A percentile compares a stretch with the other conserved stretches of the same genome.
Evolutionary conservation across 345 rosid genomes (phyloP).

Genomic region (Populus pruinosa): DNA sequence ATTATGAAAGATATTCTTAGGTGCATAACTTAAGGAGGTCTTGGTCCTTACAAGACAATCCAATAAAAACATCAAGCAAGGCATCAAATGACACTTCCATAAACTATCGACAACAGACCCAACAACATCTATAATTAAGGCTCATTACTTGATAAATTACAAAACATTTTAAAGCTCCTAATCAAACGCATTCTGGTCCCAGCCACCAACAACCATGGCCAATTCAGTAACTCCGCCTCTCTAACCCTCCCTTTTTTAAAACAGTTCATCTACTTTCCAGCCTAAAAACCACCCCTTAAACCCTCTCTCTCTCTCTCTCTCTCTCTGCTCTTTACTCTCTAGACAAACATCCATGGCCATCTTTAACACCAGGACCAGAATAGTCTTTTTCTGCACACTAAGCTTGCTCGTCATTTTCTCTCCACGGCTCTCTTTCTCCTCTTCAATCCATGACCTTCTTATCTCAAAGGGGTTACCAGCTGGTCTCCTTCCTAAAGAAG

Average conservation of each 20-base stretch:
- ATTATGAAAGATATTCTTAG: neutral
- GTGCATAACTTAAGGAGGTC: constrained; percentile 13
- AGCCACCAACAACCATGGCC: constrained; percentile 37
- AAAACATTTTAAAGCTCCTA: constrained; percentile 24
- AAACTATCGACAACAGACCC: neutral
- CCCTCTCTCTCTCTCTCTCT: constrained; percentile 3
- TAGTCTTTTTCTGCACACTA: constrained; percentile 12
- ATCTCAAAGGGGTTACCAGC: constrained; percentile 75
- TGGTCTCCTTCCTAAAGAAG: constrained; percentile 74
- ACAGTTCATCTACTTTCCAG: constrained; percentile 33
- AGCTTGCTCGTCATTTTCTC: neutral
- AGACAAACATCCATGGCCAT: constrained; percentile 20
- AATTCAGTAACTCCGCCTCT: constrained; percentile 20
- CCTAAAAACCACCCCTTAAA: constrained; percentile 7
- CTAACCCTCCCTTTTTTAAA: constrained; percentile 6
- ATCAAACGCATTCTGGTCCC: constrained; percentile 11
- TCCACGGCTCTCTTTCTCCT: neutral
- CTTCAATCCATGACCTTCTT: constrained; percentile 71
- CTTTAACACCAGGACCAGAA: constrained; percentile 21
- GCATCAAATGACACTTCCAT: constrained; percentile 7
- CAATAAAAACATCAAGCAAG: constrained; percentile 3
- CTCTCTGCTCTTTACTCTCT: neutral
- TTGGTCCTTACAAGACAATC: constrained; percentile 13
- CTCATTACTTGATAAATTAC: constrained; percentile 35
- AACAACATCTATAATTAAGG: constrained; percentile 16